Evolutionary conservation across 2,329 filamentous ascomycete species (phyloP).

Genomic region (Phyllosticta capitalensis): DNA sequence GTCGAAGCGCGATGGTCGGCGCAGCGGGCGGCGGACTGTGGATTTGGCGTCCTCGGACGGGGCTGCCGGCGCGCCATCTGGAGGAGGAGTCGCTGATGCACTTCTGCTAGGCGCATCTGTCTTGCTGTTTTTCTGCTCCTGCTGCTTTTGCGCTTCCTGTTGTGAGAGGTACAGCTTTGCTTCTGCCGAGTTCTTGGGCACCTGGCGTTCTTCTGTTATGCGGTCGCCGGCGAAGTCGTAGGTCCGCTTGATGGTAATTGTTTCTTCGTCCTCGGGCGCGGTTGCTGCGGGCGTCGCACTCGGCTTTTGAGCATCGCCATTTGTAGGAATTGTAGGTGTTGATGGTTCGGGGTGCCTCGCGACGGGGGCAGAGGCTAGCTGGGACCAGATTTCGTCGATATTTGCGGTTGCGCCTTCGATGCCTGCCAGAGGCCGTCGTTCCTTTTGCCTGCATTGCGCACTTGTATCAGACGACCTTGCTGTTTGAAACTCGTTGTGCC

Average conservation of each 20-base stretch:
- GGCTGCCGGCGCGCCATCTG: conserved; percentile 15
- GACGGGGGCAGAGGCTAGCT: conserved; percentile 48
- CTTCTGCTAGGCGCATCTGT: background rate
- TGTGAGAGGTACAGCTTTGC: conserved; percentile 43
- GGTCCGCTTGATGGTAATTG: conserved; percentile 57
- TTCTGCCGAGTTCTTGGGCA: conserved; percentile 48
- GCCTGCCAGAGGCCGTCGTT: conserved; percentile 43
- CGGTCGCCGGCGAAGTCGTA: conserved; percentile 68
- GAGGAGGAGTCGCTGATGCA: background rate
- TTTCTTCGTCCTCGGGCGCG: conserved; percentile 24
- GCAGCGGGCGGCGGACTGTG: conserved; percentile 30
- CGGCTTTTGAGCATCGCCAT: conserved; percentile 14
- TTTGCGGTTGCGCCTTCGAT: conserved; percentile 58
- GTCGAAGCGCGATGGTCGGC: conserved; percentile 41
- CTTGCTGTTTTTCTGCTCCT: conserved; percentile 1
- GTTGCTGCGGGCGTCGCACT: conserved; percentile 7
- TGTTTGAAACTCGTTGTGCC: conserved; percentile 1
- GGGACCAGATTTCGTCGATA: conserved; percentile 60
- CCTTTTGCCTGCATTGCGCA: conserved; percentile 43
- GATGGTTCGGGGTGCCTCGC: conserved; percentile 14
- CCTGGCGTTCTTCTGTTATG: conserved; percentile 62
- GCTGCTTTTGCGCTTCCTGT: conserved; percentile 17
- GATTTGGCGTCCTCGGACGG: background rate
- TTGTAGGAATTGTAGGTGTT: conserved; percentile 14
- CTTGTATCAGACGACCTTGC: conserved; percentile 3